Evolutionary conservation across 2,329 filamentous ascomycete genomes (phyloP).

Genomic region (Fusarium citri): DNA sequence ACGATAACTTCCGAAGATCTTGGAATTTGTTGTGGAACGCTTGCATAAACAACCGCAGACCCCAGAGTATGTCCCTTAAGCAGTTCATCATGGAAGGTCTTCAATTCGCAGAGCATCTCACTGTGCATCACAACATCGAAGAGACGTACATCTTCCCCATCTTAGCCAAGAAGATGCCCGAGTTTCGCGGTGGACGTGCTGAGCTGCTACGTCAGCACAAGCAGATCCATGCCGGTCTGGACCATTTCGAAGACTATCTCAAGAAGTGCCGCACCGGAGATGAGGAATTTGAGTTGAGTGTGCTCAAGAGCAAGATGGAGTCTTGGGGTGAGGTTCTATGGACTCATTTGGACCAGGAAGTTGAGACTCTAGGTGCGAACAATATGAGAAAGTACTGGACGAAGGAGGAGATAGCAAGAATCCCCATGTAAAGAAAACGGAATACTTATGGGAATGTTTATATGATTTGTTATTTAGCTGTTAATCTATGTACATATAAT

Average conservation of each 20-base stretch:
- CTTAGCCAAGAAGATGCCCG: slow-evolving; percentile 81
- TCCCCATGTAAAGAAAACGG: slow-evolving; percentile 70
- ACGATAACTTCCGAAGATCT: slow-evolving; percentile 78
- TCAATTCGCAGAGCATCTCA: slow-evolving; percentile 77
- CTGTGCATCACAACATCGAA: slow-evolving; percentile 84
- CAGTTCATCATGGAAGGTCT: slow-evolving; percentile 76
- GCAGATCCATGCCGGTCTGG: slow-evolving; percentile 81
- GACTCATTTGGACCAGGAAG: slow-evolving; percentile 87
- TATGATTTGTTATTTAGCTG: slow-evolving; percentile 10
- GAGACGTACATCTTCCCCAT: slow-evolving; percentile 84
- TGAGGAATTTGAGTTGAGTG: slow-evolving; percentile 64
- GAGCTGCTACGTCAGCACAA: slow-evolving; percentile 80
- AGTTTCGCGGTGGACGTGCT: slow-evolving; percentile 68
- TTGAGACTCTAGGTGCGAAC: slow-evolving; percentile 79
- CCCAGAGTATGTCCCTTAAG: slow-evolving; percentile 71
- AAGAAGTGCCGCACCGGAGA: slow-evolving; percentile 71
- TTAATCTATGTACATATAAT: slow-evolving; percentile 10
- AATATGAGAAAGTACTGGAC: slow-evolving; percentile 88
- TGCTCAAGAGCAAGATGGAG: slow-evolving; percentile 79
- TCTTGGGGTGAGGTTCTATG: slow-evolving; percentile 82
- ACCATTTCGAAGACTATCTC: slow-evolving; percentile 74
- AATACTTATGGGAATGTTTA: background rate
- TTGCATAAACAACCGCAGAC: slow-evolving; percentile 68
- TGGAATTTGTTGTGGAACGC: slow-evolving; percentile 80
- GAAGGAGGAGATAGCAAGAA: slow-evolving; percentile 75